Evolutionary conservation across 176 grass and related monocot species (phyloP).

Genomic region (Musa acuminata): DNA sequence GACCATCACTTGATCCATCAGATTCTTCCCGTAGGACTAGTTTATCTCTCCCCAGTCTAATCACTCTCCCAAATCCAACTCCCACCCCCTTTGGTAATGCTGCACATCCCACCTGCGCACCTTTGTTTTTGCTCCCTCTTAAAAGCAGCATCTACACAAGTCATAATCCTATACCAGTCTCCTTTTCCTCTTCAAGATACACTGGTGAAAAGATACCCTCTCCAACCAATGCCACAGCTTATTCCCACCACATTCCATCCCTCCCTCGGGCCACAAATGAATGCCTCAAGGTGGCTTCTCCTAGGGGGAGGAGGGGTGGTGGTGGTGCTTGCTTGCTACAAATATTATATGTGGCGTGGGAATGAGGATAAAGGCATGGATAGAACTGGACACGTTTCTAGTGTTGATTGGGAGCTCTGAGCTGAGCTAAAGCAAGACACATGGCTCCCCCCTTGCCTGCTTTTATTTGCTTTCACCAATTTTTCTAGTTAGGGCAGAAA

Average conservation of each 20-base stretch:
- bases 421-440: not conserved
- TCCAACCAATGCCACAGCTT: not conserved
- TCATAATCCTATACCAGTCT: not conserved
- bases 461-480: not conserved
- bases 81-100: not conserved
- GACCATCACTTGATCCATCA: not conserved
- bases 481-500: conserved; percentile 5
- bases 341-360: not conserved
- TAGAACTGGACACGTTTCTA: conserved; percentile 9
- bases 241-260: not conserved
- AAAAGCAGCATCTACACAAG: conserved; percentile 5
- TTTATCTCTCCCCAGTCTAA: conserved; percentile 5
- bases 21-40: not conserved
- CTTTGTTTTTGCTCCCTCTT: not conserved
- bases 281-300: not conserved
- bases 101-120: not conserved
- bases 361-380: conserved; percentile 1
- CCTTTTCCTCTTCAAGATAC: not conserved
- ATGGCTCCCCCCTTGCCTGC: not conserved
- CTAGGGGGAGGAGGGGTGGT: not conserved
- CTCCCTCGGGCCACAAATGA: not conserved
- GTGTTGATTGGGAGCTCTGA: not conserved
- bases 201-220: not conserved
- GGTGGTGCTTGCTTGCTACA: not conserved
- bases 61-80: not conserved